Evolutionary conservation across 1,284 basidiomycete genomes (phyloP).

Genomic region (Fomitopsis pinicola): DNA sequence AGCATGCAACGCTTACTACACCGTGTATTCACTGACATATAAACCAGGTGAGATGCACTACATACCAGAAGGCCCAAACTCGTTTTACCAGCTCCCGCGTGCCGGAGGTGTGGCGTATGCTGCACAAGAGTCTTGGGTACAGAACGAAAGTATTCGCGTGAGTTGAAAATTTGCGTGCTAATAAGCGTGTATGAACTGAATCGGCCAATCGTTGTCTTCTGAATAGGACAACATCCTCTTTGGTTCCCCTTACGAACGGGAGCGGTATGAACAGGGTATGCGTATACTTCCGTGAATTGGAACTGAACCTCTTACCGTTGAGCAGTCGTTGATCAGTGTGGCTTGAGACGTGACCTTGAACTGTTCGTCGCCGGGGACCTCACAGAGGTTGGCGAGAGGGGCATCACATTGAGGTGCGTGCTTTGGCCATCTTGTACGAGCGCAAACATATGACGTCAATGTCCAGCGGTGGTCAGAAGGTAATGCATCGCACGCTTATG

Average conservation of each 20-base stretch:
- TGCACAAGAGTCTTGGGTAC: constrained; percentile 76
- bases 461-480: constrained; percentile 7
- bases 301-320: constrained; percentile 26
- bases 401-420: constrained; percentile 45
- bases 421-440: background rate
- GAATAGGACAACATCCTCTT: constrained; percentile 42
- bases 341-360: constrained; percentile 55
- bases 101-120: constrained; percentile 67
- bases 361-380: constrained; percentile 72
- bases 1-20: background rate
- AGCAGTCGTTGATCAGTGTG: constrained; percentile 59
- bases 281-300: background rate
- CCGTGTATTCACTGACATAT: too few relatives aligned
- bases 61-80: constrained; percentile 43
- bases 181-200: too few relatives aligned
- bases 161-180: background rate
- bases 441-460: background rate
- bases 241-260: constrained; percentile 38
- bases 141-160: constrained; percentile 47
- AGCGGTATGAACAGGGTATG: constrained; percentile 38
- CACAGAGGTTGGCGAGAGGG: constrained; percentile 70
- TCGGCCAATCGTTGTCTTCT: too few relatives aligned
- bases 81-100: constrained; percentile 68
- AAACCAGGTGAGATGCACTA: constrained; percentile 58
- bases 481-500: background rate